Evolutionary conservation across 2,329 filamentous ascomycete species (phyloP).

Genomic region (Exophiala xenobiotica): DNA sequence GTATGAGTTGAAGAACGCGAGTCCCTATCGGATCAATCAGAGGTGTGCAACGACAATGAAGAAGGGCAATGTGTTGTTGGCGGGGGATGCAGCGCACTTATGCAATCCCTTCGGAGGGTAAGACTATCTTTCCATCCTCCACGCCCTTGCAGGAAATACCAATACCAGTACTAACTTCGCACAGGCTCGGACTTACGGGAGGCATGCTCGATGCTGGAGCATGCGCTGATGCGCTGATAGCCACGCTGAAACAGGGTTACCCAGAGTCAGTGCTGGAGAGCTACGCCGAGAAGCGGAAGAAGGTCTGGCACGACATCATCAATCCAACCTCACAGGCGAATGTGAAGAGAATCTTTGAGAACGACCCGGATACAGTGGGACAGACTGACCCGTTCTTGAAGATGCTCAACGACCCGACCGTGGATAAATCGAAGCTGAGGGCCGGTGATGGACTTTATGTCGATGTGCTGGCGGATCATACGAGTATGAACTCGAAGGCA

Average conservation of each 20-base stretch:
- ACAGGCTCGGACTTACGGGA: conserved; percentile 59
- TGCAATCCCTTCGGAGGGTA: conserved; percentile 55
- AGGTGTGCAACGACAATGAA: conserved; percentile 58
- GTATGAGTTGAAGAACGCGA: conserved; percentile 58
- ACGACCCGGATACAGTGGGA: conserved; percentile 37
- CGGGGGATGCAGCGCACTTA: conserved; percentile 59
- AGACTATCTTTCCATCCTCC: background rate
- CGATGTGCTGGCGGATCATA: conserved; percentile 7
- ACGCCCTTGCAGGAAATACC: background rate
- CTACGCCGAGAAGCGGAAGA: conserved; percentile 41
- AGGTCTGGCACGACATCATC: conserved; percentile 40
- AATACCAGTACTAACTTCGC: background rate
- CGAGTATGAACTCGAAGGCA: background rate
- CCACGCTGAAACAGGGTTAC: conserved; percentile 40
- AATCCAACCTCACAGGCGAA: conserved; percentile 45
- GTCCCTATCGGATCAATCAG: conserved; percentile 62
- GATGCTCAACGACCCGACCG: conserved; percentile 19
- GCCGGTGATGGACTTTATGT: conserved; percentile 9
- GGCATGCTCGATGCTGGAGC: conserved; percentile 63
- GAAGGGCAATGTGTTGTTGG: conserved; percentile 56
- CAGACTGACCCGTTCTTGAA: conserved; percentile 40
- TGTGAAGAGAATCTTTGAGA: conserved; percentile 35
- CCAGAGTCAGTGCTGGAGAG: conserved; percentile 44
- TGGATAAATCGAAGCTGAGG: conserved; percentile 9
- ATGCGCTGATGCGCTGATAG: conserved; percentile 57